These are phyloP conservation scores for Boletellus ananiceps DNA, from an alignment of 768 basidiomycete species.

Conservation along the genomic window DNA sequence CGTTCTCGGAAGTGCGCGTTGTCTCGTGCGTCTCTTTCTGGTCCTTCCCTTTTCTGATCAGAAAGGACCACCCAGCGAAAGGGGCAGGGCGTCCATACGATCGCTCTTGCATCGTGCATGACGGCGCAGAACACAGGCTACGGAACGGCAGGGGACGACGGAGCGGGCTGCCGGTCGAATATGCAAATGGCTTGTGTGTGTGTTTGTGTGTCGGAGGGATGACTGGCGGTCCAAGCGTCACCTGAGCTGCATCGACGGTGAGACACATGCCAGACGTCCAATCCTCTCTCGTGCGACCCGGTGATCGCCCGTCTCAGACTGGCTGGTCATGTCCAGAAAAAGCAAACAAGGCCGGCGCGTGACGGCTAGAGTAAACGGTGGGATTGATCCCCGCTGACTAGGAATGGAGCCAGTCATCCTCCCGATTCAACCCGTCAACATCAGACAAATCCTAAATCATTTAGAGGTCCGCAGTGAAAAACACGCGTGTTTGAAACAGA, in stretches of 20 bases:
- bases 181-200: neutral
- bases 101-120: neutral
- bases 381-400: constrained; percentile 8
- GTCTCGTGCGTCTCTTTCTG: no score
- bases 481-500: constrained; percentile 4
- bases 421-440: constrained; percentile 2
- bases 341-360: neutral
- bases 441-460: constrained; percentile 21
- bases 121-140: neutral
- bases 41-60: no score
- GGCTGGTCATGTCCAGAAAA: neutral
- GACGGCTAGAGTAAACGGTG: neutral
- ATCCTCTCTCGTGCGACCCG: neutral
- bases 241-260: neutral
- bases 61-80: no score
- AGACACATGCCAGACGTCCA: constrained; percentile 9
- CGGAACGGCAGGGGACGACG: neutral
- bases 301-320: neutral
- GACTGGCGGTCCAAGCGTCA: neutral
- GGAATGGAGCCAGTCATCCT: constrained; percentile 1
- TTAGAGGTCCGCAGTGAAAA: constrained; percentile 14
- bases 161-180: neutral
- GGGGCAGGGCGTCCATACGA: no score
- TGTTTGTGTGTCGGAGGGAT: neutral
- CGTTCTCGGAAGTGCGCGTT: neutral